phyloP scores from a whole-genome alignment of 768 basidiomycete genomes.

The Boletus huronensis region DNA sequence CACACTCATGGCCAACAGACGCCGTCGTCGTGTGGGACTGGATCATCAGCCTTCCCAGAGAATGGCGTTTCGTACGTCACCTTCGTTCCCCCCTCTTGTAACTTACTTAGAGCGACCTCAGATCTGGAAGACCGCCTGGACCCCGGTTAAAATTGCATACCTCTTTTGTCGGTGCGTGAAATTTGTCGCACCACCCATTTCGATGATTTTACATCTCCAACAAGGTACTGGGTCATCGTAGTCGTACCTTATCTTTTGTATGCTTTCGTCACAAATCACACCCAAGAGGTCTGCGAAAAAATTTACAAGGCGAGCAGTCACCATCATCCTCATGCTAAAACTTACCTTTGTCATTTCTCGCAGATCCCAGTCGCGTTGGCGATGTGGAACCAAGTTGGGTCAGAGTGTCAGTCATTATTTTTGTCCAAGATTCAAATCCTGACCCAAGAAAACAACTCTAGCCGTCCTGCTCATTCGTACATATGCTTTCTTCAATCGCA shows the following conservation, averaged over 20 bases:
- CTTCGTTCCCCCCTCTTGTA: not conserved
- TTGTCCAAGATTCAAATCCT: not conserved
- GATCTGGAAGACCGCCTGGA: constrained; percentile 85
- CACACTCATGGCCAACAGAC: constrained; percentile 41
- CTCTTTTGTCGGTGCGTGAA: constrained; percentile 73
- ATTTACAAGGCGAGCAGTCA: constrained; percentile 57
- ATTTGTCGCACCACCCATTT: constrained; percentile 11
- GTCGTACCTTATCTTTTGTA: constrained; percentile 78
- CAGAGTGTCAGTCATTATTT: constrained; percentile 52
- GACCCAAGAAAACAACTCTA: constrained; percentile 26
- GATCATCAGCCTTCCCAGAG: constrained; percentile 73
- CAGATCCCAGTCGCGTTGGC: constrained; percentile 79
- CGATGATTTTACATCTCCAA: constrained; percentile 4
- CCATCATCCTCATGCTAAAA: not conserved
- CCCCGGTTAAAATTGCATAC: constrained; percentile 79
- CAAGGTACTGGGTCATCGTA: constrained; percentile 78
- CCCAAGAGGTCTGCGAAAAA: constrained; percentile 57
- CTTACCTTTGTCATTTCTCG: not conserved
- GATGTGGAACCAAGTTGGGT: constrained; percentile 86
- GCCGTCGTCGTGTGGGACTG: constrained; percentile 85
- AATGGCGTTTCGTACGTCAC: constrained; percentile 66
- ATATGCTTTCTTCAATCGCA: constrained; percentile 83
- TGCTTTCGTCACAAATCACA: constrained; percentile 70
- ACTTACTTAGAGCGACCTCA: constrained; percentile 25
- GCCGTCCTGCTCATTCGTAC: constrained; percentile 80